These are phyloP conservation scores for Parachaetomium inaequale DNA, from an alignment of 495 filamentous ascomycete genomes.

Conservation along the genomic window DNA sequence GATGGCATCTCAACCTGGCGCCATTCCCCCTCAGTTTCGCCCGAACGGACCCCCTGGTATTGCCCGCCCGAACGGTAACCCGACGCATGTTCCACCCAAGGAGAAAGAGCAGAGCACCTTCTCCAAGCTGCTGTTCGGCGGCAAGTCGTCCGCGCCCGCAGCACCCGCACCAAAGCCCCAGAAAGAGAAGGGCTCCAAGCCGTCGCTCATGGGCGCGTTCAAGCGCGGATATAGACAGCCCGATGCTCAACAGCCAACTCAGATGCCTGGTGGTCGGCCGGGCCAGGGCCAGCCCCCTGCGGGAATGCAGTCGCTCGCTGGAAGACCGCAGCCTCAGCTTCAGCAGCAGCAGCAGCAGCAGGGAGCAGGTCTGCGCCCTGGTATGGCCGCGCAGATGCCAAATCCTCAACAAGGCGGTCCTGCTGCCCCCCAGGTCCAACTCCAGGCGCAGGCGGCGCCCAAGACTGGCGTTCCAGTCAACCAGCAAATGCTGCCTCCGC, in stretches of 20 bases:
- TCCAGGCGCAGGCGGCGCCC: neutral
- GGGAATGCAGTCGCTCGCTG: neutral
- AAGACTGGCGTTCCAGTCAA: neutral
- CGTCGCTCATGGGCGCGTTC: conserved; percentile 34
- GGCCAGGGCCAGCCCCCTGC: conserved; percentile 16
- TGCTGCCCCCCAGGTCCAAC: neutral
- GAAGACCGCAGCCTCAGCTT: conserved; percentile 5
- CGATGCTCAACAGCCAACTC: conserved; percentile 11
- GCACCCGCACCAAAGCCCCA: conserved; percentile 17
- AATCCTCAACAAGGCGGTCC: conserved; percentile 4
- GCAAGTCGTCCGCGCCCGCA: conserved; percentile 14
- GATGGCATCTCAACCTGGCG: conserved; percentile 4
- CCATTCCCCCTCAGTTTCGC: conserved; percentile 4
- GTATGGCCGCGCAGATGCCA: neutral
- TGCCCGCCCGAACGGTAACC: conserved; percentile 13
- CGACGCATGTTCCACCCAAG: conserved; percentile 14
- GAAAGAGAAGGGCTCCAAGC: conserved; percentile 29
- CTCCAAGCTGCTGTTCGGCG: conserved; percentile 34
- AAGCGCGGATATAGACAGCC: conserved; percentile 21
- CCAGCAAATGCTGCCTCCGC: conserved; percentile 2
- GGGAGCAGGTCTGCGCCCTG: conserved; percentile 5
- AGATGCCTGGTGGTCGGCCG: conserved; percentile 16
- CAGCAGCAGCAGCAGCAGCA: conserved; percentile 17
- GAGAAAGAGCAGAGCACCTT: conserved; percentile 34
- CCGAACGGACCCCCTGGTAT: conserved; percentile 13